Evolutionary conservation across 106 monocot species (phyloP).

Genomic region (Phalaenopsis aphrodite): DNA sequence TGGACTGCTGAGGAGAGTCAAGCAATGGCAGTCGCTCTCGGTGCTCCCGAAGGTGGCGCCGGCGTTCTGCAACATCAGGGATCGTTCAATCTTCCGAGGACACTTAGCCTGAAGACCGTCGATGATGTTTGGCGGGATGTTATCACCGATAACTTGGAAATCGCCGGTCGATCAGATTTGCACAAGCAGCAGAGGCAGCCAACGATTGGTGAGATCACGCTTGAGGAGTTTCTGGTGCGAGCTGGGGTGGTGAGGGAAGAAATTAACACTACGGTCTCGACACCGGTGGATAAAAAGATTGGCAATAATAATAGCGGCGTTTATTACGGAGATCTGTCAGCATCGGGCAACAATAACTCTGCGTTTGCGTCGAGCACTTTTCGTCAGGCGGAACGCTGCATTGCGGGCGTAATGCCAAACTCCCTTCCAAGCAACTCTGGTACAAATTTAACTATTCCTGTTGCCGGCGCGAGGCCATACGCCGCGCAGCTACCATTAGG

Average conservation of each 20-base stretch:
- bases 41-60: neutral
- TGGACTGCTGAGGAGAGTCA: conserved; percentile 69
- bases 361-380: conserved; percentile 4
- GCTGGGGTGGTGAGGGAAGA: conserved; percentile 65
- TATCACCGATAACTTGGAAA: conserved; percentile 8
- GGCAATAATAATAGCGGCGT: neutral
- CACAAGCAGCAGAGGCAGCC: conserved; percentile 30
- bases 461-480: neutral
- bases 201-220: conserved; percentile 66
- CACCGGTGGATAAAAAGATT: neutral
- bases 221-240: conserved; percentile 65
- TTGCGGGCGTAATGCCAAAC: neutral
- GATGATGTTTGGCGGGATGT: conserved; percentile 83
- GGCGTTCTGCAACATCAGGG: conserved; percentile 30
- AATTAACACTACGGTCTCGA: neutral
- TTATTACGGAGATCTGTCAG: conserved; percentile 18
- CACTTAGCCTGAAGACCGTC: conserved; percentile 59
- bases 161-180: neutral
- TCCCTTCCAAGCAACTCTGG: neutral
- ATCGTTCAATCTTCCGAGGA: conserved; percentile 35
- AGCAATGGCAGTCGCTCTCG: conserved; percentile 19
- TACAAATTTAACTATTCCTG: conserved; percentile 5
- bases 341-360: neutral
- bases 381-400: neutral
- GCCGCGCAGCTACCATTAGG: conserved; percentile 12